Evolutionary conservation across 1,284 basidiomycete species (phyloP), one percentile per base, ranked within the genome.

Genomic region (Leccinum cinnamomeum): DNA sequence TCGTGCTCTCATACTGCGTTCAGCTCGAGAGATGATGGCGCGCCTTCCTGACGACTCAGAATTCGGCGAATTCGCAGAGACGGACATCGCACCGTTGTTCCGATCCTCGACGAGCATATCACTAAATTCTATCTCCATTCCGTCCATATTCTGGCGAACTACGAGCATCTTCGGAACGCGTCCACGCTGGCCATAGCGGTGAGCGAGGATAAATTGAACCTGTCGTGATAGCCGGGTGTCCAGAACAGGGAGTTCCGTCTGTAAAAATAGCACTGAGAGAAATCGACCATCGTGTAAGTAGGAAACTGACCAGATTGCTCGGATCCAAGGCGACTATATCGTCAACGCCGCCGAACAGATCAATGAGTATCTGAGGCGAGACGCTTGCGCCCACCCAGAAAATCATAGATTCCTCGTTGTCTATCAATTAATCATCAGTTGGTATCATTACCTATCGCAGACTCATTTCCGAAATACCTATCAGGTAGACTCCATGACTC

Each of bases 61-160:
- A 2, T 64, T 81, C 14, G 78, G 80, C 28, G 68, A 72, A 62
- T 72, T 74, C 63, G 67, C 84, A 5, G 80, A 88, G 65, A 28
- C 28, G 28, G 90, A 88, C 86, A 97, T 87, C 0, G 91, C 91
- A 53, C 94, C 96, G 71, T 98, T 98, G 76, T 99, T 99, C 75
- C 91, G 88, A 78, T 99, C 97, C 79, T 99, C 97, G 12, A 98
- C 88, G 14, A 99, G 82, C 88, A 97, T 92, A 79, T 99, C 97
- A 65, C 92, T 94, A 70, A 97, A 96, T 75, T 99, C 97, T 59
- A 99, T 87, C 79, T 99, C 97, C 63, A 88, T 83, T 10, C 89
- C 96, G 74, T 99, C 97, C 72, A 95, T 81, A 73, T 98, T 95
- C 75, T 99, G 97, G 14, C 97, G 84, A 0, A 94, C 93, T 55